Evolutionary conservation across 129 eudicot genomes (phyloP), one percentile per base, ranked within the genome.

Genomic region (Ambrosia artemisiifolia): DNA sequence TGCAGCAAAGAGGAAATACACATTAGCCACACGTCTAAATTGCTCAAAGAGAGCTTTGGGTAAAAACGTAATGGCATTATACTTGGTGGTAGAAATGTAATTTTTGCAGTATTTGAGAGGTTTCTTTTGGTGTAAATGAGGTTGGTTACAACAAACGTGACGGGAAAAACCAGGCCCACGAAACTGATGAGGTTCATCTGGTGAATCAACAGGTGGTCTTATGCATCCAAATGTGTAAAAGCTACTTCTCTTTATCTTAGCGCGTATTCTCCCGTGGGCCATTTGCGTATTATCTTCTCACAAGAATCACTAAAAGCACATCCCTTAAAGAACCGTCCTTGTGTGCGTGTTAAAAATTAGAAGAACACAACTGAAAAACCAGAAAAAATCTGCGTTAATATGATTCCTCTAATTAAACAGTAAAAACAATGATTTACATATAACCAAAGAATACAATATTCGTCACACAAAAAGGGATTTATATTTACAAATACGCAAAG

Each of bases 21-120:
- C 76, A 69, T 95, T 90, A 38, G 99, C 99, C 38, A 91, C 99
- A 47, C 99, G 99, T 18, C 97, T 84, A 57, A 95, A 95, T 85
- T 95, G 99, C 84, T 95, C 99, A 71, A 95, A 95, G 4, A 84
- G 84, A 48, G 97, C 99, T 77, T 90, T 95, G 9, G 99, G 99
- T 63, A 95, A 79, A 70, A 90, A 95, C 0, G 97, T 88, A 12
- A 88, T 53, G 16, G 88, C 44, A 24, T 90, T 95, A 75, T 95
- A 95, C 78, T 95, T 95, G n/a, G 99, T 95, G 76, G 99, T 95
- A 2, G 99, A 90, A 47, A 88, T 95, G 73, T 95, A 87, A 74
- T 95, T 95, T 3, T 86, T 60, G 75, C 85, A 75, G 63, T 95
- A 95, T 57, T 85, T 90, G 40, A 81, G 80, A 19, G 97, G 97